Conservation (phyloP, 2,329 filamentous ascomycete species). For the Metarhizium sp. region DNA sequence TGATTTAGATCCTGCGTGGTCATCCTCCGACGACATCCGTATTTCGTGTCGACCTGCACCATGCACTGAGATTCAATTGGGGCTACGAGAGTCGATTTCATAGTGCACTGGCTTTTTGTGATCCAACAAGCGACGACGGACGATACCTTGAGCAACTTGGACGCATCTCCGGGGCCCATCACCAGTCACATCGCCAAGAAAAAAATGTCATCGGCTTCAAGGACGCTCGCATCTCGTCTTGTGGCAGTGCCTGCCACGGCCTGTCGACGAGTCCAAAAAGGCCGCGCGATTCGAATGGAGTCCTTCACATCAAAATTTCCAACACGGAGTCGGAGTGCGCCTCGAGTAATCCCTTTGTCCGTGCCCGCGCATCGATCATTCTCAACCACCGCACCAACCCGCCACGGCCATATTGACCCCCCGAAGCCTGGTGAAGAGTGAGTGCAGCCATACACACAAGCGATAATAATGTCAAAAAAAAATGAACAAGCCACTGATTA, state of each 20-base stretch:
- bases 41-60: not conserved
- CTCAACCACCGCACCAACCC: conserved; percentile 48
- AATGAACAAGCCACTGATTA: not conserved
- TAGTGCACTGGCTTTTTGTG: not conserved
- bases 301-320: not conserved
- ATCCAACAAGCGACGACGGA: not conserved
- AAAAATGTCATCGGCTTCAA: conserved; percentile 21
- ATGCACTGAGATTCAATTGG: conserved; percentile 1
- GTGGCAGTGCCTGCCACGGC: conserved; percentile 21
- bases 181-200: not conserved
- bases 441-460: conserved; percentile 21
- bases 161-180: not conserved
- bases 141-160: not conserved
- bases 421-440: conserved; percentile 92
- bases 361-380: conserved; percentile 39
- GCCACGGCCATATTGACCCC: conserved; percentile 72
- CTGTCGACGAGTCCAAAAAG: conserved; percentile 19
- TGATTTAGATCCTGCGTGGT: not conserved
- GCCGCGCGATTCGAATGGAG: conserved; percentile 11
- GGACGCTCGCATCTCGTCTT: conserved; percentile 22
- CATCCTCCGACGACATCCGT: not conserved
- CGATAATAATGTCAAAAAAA: not conserved
- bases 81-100: not conserved
- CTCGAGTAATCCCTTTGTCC: not conserved
- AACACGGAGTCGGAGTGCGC: not conserved